Evolutionary conservation across 371 early-diverging fungal species (phyloP).

Genomic region (Batrachochytrium dendrobatidis): DNA sequence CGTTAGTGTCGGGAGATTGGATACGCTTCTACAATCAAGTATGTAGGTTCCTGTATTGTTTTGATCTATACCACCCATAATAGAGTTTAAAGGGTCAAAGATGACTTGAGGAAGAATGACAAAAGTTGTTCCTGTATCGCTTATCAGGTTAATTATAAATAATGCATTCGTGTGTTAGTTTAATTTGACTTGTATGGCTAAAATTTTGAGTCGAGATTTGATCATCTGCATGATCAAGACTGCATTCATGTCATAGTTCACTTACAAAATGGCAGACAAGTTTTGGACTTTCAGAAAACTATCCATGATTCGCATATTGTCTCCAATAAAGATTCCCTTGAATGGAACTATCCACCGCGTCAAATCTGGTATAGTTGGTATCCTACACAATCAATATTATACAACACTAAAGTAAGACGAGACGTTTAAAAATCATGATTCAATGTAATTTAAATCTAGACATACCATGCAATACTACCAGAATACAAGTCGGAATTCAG

Average conservation of each 20-base stretch:
- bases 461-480: not conserved
- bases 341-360: not conserved
- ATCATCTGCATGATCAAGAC: not conserved
- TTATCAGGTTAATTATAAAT: not conserved
- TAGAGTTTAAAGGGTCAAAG: not conserved
- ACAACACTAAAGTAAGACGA: no score
- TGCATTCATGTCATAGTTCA: not conserved
- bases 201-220: not conserved
- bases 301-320: not conserved
- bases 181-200: not conserved
- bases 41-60: not conserved
- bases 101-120: not conserved
- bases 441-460: no score
- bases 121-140: not conserved
- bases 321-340: not conserved
- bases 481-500: not conserved
- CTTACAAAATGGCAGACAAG: not conserved
- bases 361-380: not conserved
- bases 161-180: not conserved
- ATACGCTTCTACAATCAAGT: not conserved
- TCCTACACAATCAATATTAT: not conserved
- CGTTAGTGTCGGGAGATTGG: not conserved
- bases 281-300: not conserved
- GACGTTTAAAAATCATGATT: no score
- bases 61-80: not conserved